These are phyloP conservation scores for Detonula confervacea DNA, from an alignment of 352 stramenopile species.

Conservation along the genomic window DNA sequence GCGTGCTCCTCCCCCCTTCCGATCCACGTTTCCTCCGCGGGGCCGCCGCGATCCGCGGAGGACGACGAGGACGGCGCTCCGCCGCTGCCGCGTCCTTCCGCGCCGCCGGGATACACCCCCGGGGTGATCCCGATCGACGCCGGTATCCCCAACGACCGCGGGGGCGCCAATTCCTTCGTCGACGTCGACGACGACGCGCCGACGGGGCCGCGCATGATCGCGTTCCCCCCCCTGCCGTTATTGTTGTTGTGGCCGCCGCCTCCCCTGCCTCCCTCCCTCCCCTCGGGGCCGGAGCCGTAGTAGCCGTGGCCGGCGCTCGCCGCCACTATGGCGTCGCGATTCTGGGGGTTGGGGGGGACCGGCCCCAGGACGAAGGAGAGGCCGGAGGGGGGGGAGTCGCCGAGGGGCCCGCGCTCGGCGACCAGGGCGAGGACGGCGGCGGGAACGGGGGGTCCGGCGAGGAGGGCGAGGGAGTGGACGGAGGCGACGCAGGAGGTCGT, in stretches of 20 bases:
- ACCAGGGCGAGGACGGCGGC: constrained; percentile 55
- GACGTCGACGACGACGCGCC: too few species aligned
- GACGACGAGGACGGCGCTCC: not conserved
- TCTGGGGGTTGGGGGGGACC: constrained; percentile 58
- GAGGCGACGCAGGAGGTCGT: constrained; percentile 30
- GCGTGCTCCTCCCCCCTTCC: constrained; percentile 40
- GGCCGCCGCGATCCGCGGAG: not conserved
- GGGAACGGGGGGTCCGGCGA: constrained; percentile 45
- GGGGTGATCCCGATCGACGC: constrained; percentile 57
- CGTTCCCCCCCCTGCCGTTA: constrained; percentile 15
- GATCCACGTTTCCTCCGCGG: constrained; percentile 64
- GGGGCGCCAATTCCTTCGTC: constrained; percentile 39
- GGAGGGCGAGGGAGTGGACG: constrained; percentile 54
- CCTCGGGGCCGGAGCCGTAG: constrained; percentile 39
- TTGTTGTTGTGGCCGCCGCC: not conserved
- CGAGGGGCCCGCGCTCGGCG: constrained; percentile 56
- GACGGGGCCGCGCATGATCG: too few species aligned
- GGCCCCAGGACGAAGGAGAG: constrained; percentile 58
- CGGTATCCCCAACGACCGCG: constrained; percentile 54
- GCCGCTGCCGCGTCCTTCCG: not conserved
- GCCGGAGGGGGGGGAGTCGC: constrained; percentile 35
- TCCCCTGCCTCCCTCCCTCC: not conserved
- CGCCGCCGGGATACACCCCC: constrained; percentile 25
- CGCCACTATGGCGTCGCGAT: constrained; percentile 59
- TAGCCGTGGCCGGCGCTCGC: constrained; percentile 53